phyloP scores from a whole-genome alignment of 2,329 filamentous ascomycete genomes.

The Colletotrichum sp. region DNA sequence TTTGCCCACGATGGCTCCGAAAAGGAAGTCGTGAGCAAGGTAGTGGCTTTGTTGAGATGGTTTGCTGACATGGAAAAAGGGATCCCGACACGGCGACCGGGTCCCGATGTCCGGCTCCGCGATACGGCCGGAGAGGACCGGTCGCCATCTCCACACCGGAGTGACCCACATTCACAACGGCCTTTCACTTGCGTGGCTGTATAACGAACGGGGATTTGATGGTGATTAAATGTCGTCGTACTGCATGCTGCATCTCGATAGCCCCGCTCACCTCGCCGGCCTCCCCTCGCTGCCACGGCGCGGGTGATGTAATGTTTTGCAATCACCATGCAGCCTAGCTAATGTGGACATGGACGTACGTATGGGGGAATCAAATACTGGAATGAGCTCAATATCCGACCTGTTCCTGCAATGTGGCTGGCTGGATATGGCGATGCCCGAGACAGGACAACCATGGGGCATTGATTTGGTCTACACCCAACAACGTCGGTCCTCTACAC shows the following conservation, averaged over 20 bases:
- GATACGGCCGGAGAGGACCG: background rate
- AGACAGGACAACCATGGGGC: no score
- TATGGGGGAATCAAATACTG: background rate
- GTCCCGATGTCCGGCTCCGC: background rate
- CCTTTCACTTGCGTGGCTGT: background rate
- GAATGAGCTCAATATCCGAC: background rate
- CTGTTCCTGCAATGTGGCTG: background rate
- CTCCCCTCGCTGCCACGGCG: background rate
- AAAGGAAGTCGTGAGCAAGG: background rate
- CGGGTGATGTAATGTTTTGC: background rate
- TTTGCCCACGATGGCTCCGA: background rate
- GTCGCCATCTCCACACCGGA: rapidly evolving
- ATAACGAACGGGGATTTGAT: background rate
- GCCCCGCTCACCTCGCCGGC: background rate
- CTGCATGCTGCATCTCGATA: background rate
- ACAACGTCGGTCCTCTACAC: background rate
- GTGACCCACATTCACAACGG: background rate
- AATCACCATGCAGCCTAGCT: background rate
- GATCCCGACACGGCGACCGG: background rate
- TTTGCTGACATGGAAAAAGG: background rate
- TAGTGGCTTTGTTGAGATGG: background rate
- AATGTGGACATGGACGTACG: background rate
- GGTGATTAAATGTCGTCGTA: background rate
- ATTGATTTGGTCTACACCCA: no score
- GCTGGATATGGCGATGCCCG: background rate